Percentiles rank a stretch among this genome's conserved stretches.
Conservation (phyloP, 1,139 yeast genomes). For the Yamadazyma jaroonii region DNA sequence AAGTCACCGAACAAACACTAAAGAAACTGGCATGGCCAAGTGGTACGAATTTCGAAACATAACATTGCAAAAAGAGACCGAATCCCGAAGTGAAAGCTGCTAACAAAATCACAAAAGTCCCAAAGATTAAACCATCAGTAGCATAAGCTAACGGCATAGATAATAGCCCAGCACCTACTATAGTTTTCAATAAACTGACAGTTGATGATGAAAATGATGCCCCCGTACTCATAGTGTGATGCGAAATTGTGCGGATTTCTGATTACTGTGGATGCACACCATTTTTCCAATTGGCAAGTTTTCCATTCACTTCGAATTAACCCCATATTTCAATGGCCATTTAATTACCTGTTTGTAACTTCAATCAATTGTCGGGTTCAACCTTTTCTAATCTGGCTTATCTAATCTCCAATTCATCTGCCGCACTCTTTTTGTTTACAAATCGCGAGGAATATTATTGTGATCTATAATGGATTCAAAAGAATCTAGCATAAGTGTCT, state of each 20-base stretch:
- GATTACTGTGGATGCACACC: conserved; percentile 46
- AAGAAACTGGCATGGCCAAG: conserved; percentile 83
- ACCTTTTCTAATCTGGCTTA: conserved; percentile 18
- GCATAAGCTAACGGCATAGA: conserved; percentile 90
- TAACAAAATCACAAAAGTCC: conserved; percentile 57
- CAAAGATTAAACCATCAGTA: conserved; percentile 79
- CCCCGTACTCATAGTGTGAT: conserved; percentile 9
- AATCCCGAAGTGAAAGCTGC: conserved; percentile 79
- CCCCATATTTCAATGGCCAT: too few relatives aligned
- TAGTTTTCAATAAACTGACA: conserved; percentile 65
- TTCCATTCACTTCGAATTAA: too few relatives aligned
- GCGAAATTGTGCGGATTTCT: conserved; percentile 9
- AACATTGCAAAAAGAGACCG: conserved; percentile 79
- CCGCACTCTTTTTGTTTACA: conserved; percentile 6
- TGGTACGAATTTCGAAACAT: conserved; percentile 66
- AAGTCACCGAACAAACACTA: conserved; percentile 76
- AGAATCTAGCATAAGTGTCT: conserved; percentile 42
- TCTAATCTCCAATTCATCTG: conserved; percentile 6
- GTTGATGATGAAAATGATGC: conserved; percentile 48
- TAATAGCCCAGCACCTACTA: conserved; percentile 87
- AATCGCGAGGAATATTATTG: conserved; percentile 6
- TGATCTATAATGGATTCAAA: neutral
- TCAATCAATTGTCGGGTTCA: too few relatives aligned
- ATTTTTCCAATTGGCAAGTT: too few relatives aligned
- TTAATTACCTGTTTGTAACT: too few relatives aligned